phyloP scores from a whole-genome alignment of 257 asterid genomes.

The Nicotiana tabacum region DNA sequence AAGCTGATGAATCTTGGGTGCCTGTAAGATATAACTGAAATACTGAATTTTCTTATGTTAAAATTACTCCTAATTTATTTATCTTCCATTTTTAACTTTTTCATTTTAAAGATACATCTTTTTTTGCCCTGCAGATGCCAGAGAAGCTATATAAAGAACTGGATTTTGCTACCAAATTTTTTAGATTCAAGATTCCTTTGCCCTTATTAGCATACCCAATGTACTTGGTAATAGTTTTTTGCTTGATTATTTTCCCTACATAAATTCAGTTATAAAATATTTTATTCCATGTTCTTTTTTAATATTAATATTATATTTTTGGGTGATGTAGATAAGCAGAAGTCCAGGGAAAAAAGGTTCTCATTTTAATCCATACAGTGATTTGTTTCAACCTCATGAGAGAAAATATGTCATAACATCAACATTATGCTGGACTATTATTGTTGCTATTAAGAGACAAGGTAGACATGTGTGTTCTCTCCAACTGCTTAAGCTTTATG shows the following conservation, averaged over 20 bases:
- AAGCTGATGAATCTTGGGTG: conserved; percentile 46
- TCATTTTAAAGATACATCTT: background rate
- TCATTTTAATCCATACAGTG: conserved; percentile 78
- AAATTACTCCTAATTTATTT: background rate
- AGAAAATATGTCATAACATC: conserved; percentile 53
- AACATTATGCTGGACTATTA: conserved; percentile 65
- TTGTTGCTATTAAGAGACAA: too few relatives aligned
- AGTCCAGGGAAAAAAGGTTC: conserved; percentile 94
- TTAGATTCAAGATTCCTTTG: conserved; percentile 42
- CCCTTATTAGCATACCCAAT: conserved; percentile 39
- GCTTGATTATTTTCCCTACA: too few relatives aligned
- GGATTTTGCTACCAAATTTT: conserved; percentile 26
- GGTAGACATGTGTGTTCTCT: too few relatives aligned
- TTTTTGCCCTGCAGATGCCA: conserved; percentile 20
- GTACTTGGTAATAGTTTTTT: conserved; percentile 28
- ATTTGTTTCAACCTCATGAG: conserved; percentile 55
- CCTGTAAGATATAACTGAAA: conserved; percentile 25
- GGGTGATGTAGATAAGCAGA: conserved; percentile 48
- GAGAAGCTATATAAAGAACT: conserved; percentile 31
- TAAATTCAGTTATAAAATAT: too few relatives aligned
- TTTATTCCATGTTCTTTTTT: background rate
- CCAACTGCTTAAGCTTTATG: conserved; percentile 55
- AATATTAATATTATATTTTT: too few relatives aligned
- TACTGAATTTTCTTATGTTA: too few relatives aligned
- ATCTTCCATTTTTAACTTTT: fast-evolving